Conservation (phyloP, 2,329 filamentous ascomycete species). For the Bipolaris oryzae region DNA sequence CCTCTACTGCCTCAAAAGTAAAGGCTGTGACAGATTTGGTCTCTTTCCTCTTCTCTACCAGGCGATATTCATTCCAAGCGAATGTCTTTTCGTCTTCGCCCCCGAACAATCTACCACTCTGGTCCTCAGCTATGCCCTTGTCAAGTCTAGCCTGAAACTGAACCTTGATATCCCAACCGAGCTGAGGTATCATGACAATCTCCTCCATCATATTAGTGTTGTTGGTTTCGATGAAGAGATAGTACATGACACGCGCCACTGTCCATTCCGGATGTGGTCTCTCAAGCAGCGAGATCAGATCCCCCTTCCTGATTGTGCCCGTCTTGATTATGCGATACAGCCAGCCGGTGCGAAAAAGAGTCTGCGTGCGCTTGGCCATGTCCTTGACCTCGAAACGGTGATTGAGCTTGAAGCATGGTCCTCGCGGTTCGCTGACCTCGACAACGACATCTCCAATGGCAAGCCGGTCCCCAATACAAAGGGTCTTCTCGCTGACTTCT, state of each 20-base stretch:
- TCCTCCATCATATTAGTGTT: constrained; percentile 56
- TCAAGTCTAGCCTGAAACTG: constrained; percentile 62
- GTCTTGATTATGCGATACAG: constrained; percentile 66
- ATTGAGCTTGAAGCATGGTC: constrained; percentile 72
- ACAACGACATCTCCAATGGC: constrained; percentile 59
- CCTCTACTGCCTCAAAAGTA: constrained; percentile 56
- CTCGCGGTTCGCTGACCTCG: constrained; percentile 66
- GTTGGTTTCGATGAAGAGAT: constrained; percentile 61
- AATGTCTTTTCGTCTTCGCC: constrained; percentile 38
- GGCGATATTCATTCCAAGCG: constrained; percentile 47
- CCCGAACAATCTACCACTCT: constrained; percentile 35
- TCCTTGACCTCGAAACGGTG: constrained; percentile 68
- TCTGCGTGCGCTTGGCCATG: constrained; percentile 65
- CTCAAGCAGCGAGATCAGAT: constrained; percentile 62
- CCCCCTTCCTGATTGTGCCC: constrained; percentile 62
- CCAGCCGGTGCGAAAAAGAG: constrained; percentile 67
- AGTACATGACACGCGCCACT: constrained; percentile 67
- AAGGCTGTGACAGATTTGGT: constrained; percentile 61
- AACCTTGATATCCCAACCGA: constrained; percentile 57
- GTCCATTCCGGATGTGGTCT: constrained; percentile 66
- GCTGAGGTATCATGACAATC: constrained; percentile 51
- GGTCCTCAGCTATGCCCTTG: constrained; percentile 49
- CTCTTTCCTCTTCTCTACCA: constrained; percentile 59
- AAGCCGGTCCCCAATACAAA: constrained; percentile 69
- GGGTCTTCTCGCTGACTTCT: constrained; percentile 66